Percentiles rank a stretch among this genome's conserved stretches.
Evolutionary conservation across 208 protist genomes (phyloP).

Genomic region (Leishmania lainsoni): DNA sequence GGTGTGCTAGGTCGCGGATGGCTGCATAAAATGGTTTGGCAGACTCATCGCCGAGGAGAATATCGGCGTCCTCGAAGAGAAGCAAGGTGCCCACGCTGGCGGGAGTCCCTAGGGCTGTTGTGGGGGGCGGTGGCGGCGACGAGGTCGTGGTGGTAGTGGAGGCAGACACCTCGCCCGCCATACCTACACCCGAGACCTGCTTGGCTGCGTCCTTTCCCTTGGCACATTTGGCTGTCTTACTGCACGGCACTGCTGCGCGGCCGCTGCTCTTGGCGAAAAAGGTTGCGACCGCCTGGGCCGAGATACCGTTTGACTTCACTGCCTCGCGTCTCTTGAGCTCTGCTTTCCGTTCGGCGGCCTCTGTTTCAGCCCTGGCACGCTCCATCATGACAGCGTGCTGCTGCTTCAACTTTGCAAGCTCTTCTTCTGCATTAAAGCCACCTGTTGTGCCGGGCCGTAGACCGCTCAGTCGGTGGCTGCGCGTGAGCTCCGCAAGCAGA

Average conservation of each 20-base stretch:
- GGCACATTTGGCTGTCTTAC: constrained; percentile 1
- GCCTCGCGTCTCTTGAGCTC: constrained; percentile 25
- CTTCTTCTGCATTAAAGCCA: constrained; percentile 59
- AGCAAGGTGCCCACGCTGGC: constrained; percentile 49
- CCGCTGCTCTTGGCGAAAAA: constrained; percentile 56
- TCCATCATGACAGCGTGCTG: constrained; percentile 47
- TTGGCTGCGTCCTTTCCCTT: background rate
- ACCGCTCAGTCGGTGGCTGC: constrained; percentile 63
- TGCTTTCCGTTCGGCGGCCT: constrained; percentile 25
- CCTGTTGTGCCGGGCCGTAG: constrained; percentile 30
- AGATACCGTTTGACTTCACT: constrained; percentile 68
- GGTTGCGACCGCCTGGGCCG: constrained; percentile 54
- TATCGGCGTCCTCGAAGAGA: constrained; percentile 85
- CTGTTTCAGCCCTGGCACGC: constrained; percentile 24
- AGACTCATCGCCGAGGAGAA: constrained; percentile 76
- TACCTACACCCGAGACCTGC: background rate
- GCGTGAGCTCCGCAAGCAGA: constrained; percentile 82
- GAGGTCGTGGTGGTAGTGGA: background rate
- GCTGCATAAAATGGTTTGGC: constrained; percentile 74
- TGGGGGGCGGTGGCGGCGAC: background rate
- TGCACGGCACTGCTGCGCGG: constrained; percentile 5
- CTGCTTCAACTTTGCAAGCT: constrained; percentile 65
- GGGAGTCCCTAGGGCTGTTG: background rate
- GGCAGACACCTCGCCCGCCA: background rate
- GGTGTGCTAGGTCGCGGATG: constrained; percentile 71